phyloP scores from a whole-genome alignment of 768 basidiomycete species.

The Pulveroboletus sp. region DNA sequence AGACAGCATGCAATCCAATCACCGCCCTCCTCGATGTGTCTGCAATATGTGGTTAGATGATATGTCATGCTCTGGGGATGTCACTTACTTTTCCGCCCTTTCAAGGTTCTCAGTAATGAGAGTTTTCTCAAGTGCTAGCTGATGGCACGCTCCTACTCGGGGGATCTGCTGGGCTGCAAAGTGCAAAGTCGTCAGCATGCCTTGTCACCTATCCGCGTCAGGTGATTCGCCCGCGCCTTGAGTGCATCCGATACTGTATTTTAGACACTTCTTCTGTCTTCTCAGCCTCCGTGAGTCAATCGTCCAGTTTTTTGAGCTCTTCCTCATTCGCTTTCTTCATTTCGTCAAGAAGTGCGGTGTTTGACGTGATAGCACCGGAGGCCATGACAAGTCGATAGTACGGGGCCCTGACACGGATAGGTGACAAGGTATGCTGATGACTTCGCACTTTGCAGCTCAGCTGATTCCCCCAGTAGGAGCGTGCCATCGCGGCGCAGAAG shows the following conservation, averaged over 20 bases:
- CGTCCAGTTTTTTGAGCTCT: slow-evolving; percentile 70
- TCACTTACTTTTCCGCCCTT: slow-evolving; percentile 73
- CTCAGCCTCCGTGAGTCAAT: slow-evolving; percentile 77
- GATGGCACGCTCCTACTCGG: slow-evolving; percentile 65
- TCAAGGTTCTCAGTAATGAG: slow-evolving; percentile 68
- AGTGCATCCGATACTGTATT: slow-evolving; percentile 85
- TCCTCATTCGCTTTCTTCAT: slow-evolving; percentile 56
- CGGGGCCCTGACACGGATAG: slow-evolving; percentile 84
- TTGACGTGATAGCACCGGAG: slow-evolving; percentile 40
- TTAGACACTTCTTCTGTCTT: slow-evolving; percentile 92
- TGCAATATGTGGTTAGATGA: slow-evolving; percentile 24
- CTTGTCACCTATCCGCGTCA: slow-evolving; percentile 87
- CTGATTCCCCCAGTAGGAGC: slow-evolving; percentile 48
- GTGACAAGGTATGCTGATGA: slow-evolving; percentile 55
- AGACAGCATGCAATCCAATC: slow-evolving; percentile 87
- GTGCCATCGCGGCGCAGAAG: slow-evolving; percentile 44
- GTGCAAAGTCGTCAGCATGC: slow-evolving; percentile 21
- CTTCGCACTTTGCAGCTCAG: neutral
- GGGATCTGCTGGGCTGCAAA: neutral
- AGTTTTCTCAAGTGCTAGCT: slow-evolving; percentile 83
- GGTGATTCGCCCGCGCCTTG: slow-evolving; percentile 76
- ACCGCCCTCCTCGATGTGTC: slow-evolving; percentile 89
- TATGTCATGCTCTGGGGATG: neutral
- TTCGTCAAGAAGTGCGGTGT: slow-evolving; percentile 28
- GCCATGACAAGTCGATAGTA: slow-evolving; percentile 64